Evolutionary conservation across 345 rosid genomes (phyloP), one percentile per base, ranked within the genome.

Genomic region (Salix suchowensis): DNA sequence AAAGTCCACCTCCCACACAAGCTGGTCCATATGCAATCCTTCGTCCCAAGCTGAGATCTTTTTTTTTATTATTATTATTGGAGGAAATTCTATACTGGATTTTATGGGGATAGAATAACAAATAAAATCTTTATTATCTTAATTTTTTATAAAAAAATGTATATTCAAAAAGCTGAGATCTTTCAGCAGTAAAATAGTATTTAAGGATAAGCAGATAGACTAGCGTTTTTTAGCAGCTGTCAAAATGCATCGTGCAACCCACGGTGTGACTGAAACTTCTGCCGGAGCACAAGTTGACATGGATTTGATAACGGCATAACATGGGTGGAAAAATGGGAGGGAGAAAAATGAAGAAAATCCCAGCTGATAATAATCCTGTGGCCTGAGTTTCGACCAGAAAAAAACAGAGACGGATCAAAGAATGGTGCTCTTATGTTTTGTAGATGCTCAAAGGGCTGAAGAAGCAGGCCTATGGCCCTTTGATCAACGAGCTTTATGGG

Each of bases 191-290:
- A 14, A 64, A 19, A n/a, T 48, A 28, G 30, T 11, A 13, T 4
- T 4, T 23, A 65, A 71, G 52, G 77, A 72, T 78, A 82, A 80
- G 48, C 65, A 68, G 70, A 65, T 75, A 48, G 66, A 67, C 14
- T 72, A 61, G 32, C 71, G 9, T 23, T 52, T 58, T 36, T 8
- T 42, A 48, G n/a, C 65, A 32, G 82, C 82, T 78, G 58, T 74
- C 84, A 80, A 80, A 69, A 16, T 70, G 84, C 82, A 80, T 77
- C 76, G 30, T 62, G 28, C 30, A 67, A 21, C 61, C 24, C 12
- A 21, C 61, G 26, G 61, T 2, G 24, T 8, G 24, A n/a, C 8
- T 26, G 61, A 55, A 21, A n/a, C 3, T n/a, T 7, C 1, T 8
- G 13, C 1, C 26, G 7, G 12, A 10, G 61, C 23, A 1, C 13